These are phyloP conservation scores for Plantago elongata DNA, from an alignment of 257 asterid species.

Conservation along the genomic window DNA sequence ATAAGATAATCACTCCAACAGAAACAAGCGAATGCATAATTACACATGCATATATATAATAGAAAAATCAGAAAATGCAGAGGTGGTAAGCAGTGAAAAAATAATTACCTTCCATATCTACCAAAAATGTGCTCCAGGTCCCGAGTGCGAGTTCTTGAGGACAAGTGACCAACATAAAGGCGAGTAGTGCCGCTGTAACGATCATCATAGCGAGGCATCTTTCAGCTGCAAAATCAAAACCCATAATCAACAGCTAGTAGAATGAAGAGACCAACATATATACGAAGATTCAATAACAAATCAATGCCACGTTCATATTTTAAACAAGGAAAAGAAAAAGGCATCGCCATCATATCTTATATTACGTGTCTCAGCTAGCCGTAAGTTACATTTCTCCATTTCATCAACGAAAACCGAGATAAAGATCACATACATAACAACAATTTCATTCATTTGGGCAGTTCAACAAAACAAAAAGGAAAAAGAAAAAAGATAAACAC, in stretches of 20 bases:
- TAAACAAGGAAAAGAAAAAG: too few relatives aligned
- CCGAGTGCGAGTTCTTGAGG: slow-evolving; percentile 88
- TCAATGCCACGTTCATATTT: too few relatives aligned
- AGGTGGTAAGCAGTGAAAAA: neutral
- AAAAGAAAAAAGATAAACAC: too few relatives aligned
- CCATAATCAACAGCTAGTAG: slow-evolving; percentile 7
- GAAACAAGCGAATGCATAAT: neutral
- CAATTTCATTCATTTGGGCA: too few relatives aligned
- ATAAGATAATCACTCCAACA: neutral
- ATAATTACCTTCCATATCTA: slow-evolving; percentile 83
- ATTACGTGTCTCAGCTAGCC: too few relatives aligned
- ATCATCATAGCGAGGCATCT: slow-evolving; percentile 91
- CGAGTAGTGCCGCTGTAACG: slow-evolving; percentile 70
- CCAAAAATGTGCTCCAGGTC: slow-evolving; percentile 85
- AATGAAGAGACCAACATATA: neutral
- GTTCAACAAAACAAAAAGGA: too few relatives aligned
- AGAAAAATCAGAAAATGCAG: neutral
- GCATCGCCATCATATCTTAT: too few relatives aligned
- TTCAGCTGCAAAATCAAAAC: slow-evolving; percentile 27
- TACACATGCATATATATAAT: slow-evolving; percentile 1
- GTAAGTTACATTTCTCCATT: too few relatives aligned
- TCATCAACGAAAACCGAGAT: too few relatives aligned
- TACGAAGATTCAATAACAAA: too few relatives aligned
- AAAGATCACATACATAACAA: too few relatives aligned
- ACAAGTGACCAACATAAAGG: slow-evolving; percentile 94